Evolutionary conservation across 257 asterid species (phyloP), one percentile per base, ranked within the genome.

Genomic region (Parsonsia alboflavescens): DNA sequence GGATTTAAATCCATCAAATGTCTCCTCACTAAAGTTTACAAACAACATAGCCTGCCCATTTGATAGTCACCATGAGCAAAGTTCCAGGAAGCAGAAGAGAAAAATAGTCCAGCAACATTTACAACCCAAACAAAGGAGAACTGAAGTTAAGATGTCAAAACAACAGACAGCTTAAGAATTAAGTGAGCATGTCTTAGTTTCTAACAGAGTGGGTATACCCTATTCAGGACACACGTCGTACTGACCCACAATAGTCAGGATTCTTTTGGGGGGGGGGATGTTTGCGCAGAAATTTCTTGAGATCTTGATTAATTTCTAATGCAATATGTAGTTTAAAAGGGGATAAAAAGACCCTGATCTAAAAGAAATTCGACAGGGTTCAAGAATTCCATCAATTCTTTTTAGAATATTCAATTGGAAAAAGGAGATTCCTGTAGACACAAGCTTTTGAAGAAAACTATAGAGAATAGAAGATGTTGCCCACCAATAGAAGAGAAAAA

Each of bases 11-110:
- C 88, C 83, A 80, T 93, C 96, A 78, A 81, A 72, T 75, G 78
- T 78, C 77, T 88, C 96, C 50, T 77, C 73, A 74, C 80, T 80
- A 74, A 89, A 91, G 85, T 90, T 85, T 2, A 91, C 77, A 49
- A 89, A 93, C 86, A 93, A 66, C 96, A 93, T 88, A 64, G 90
- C 96, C 98, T 93, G 96, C 71, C 73, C 80, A 81, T 73, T 22
- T 5, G 41, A 62, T 36, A 77, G n/a, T 48, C 69, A 26, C 53
- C 5, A 63, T 70, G 52, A 65, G 48, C 45, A 75, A 41, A 17
- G 30, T 21, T 39, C 16, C 54, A 22, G 33, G 56, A 71, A 77
- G 68, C 39, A 45, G 59, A 56, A 39, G 41, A 41, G 41, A 39
- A 22, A 54, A 73, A 39, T 1, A 19, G 41, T 8, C 62, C 21